These are phyloP conservation scores for Shiraia sp. DNA, from an alignment of 2,329 filamentous ascomycete genomes.

Conservation along the genomic window DNA sequence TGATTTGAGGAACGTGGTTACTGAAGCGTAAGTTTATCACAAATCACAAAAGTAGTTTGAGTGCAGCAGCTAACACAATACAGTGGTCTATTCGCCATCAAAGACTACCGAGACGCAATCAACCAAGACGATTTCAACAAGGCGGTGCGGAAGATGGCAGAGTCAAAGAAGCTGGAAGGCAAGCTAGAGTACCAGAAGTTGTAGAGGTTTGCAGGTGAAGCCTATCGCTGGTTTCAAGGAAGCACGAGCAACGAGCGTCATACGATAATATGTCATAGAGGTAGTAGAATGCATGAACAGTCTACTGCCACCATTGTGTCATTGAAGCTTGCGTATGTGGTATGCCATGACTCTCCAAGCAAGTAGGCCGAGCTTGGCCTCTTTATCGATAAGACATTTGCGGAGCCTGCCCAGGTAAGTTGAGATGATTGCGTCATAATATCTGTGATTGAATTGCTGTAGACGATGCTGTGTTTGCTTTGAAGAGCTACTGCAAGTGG, in stretches of 20 bases:
- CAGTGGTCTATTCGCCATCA: conserved; percentile 95
- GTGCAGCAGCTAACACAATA: conserved; percentile 23
- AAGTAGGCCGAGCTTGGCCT: too few relatives aligned
- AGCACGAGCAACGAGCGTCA: background rate
- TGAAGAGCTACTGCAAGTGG: too few relatives aligned
- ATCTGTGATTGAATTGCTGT: too few relatives aligned
- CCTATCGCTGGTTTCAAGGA: background rate
- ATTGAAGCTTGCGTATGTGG: too few relatives aligned
- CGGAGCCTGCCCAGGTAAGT: too few relatives aligned
- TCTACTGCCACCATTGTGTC: too few relatives aligned
- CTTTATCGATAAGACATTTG: too few relatives aligned
- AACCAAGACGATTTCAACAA: conserved; percentile 99
- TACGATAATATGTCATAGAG: conserved; percentile 10
- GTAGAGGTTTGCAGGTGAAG: conserved; percentile 50
- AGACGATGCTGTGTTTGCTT: too few relatives aligned
- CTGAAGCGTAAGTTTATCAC: conserved; percentile 78
- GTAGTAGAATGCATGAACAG: conserved; percentile 8
- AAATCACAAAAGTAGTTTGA: background rate
- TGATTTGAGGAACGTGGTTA: conserved; percentile 96
- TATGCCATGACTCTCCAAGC: too few relatives aligned
- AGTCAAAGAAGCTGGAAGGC: conserved; percentile 97
- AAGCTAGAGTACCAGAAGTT: conserved; percentile 98
- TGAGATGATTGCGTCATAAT: too few relatives aligned
- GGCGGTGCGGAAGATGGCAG: conserved; percentile 94
- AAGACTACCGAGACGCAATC: conserved; percentile 93